Evolutionary conservation across 2,329 filamentous ascomycete species (phyloP).

Genomic region (Conoideocrella luteorostrata): DNA sequence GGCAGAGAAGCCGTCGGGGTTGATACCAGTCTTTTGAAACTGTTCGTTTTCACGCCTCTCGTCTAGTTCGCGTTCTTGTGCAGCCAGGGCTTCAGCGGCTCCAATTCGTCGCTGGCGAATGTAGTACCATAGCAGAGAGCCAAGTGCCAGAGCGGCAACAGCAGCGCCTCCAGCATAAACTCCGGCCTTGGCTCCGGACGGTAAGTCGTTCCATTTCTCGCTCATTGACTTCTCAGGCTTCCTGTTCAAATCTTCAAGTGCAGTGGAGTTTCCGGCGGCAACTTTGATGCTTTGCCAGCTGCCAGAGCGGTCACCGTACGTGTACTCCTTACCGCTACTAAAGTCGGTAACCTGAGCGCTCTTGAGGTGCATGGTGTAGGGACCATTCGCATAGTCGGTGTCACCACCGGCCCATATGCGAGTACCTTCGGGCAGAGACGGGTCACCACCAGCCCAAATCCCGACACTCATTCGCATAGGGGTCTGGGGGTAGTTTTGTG

Average conservation of each 20-base stretch:
- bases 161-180: conserved; percentile 43
- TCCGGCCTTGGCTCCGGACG: conserved; percentile 42
- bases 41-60: conserved; percentile 47
- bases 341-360: conserved; percentile 49
- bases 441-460: conserved; percentile 59
- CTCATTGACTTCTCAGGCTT: conserved; percentile 36
- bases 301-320: conserved; percentile 56
- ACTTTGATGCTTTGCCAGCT: conserved; percentile 58
- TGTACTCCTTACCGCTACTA: conserved; percentile 58
- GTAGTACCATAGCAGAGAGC: conserved; percentile 44
- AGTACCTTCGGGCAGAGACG: conserved; percentile 46
- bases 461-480: conserved; percentile 65
- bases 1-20: conserved; percentile 39
- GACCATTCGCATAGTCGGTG: conserved; percentile 59
- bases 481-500: conserved; percentile 65
- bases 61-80: conserved; percentile 35
- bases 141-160: conserved; percentile 36
- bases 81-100: conserved; percentile 41
- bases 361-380: conserved; percentile 71
- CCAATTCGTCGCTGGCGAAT: conserved; percentile 49
- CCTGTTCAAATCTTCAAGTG: conserved; percentile 35
- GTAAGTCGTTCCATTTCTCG: conserved; percentile 49
- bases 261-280: conserved; percentile 50
- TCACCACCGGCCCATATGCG: conserved; percentile 64
- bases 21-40: conserved; percentile 39